Evolutionary conservation across 169 alveolate genomes (phyloP).

Genomic region (Fabrea salina): DNA sequence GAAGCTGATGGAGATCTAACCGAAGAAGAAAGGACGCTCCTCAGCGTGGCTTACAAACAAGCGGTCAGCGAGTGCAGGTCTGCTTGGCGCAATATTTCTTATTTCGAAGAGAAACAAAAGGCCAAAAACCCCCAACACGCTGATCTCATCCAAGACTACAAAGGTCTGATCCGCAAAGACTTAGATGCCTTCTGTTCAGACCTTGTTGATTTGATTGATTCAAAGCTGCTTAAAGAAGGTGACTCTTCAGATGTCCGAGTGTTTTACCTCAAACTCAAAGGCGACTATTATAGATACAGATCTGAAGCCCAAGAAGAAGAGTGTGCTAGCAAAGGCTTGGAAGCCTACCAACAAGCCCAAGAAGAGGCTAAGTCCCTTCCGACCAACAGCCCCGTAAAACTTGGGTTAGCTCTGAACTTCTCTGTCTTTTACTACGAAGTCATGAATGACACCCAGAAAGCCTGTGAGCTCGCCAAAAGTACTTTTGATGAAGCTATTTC

Average conservation of each 20-base stretch:
- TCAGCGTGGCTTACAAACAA: slow-evolving; percentile 99
- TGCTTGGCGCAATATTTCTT: slow-evolving; percentile 95
- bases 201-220: slow-evolving; percentile 87
- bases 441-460: slow-evolving; percentile 96
- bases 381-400: slow-evolving; percentile 96
- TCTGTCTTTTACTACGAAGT: slow-evolving; percentile 99
- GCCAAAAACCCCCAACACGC: slow-evolving; percentile 89
- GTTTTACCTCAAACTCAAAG: slow-evolving; percentile 98
- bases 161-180: slow-evolving; percentile 93
- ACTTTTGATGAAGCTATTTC: slow-evolving; percentile 96
- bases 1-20: slow-evolving; percentile 83
- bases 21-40: slow-evolving; percentile 92
- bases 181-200: slow-evolving; percentile 91
- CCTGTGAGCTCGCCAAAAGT: slow-evolving; percentile 97
- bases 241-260: slow-evolving; percentile 91
- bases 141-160: slow-evolving; percentile 88
- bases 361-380: slow-evolving; percentile 93
- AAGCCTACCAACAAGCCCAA: slow-evolving; percentile 95
- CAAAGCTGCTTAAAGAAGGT: slow-evolving; percentile 89
- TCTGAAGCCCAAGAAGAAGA: slow-evolving; percentile 95
- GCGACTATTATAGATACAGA: slow-evolving; percentile 96
- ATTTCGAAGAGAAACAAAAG: slow-evolving; percentile 96
- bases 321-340: slow-evolving; percentile 95
- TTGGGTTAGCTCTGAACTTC: slow-evolving; percentile 98
- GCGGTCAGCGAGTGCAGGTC: slow-evolving; percentile 98